Conservation (phyloP, 179 eudicot species). For the Sideroxylon spinosum region DNA sequence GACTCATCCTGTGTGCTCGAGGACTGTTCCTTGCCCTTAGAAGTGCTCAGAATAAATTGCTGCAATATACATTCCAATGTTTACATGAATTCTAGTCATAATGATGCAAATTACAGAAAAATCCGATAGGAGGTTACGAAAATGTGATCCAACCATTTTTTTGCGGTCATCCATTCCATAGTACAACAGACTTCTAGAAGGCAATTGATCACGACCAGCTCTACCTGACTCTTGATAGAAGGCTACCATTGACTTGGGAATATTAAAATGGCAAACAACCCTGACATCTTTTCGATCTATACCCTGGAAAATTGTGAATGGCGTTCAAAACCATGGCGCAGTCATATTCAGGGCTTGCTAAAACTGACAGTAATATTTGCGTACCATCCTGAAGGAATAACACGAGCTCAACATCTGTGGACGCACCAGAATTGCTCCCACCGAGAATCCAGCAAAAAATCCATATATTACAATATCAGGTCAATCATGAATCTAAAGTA, state of each 20-base stretch:
- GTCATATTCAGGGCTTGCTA: slow-evolving; percentile 1
- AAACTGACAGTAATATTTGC: slow-evolving; percentile 17
- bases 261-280: slow-evolving; percentile 84
- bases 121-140: neutral
- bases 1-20: slow-evolving; percentile 43
- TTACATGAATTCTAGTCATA: neutral
- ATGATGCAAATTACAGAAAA: slow-evolving; percentile 12
- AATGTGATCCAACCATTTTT: slow-evolving; percentile 58
- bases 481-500: slow-evolving; percentile 10
- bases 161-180: slow-evolving; percentile 85
- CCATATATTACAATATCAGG: slow-evolving; percentile 13
- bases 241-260: slow-evolving; percentile 93
- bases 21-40: slow-evolving; percentile 57
- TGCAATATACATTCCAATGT: slow-evolving; percentile 19
- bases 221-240: slow-evolving; percentile 98
- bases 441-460: slow-evolving; percentile 19
- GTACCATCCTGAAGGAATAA: slow-evolving; percentile 74
- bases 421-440: slow-evolving; percentile 44
- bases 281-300: slow-evolving; percentile 93
- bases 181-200: slow-evolving; percentile 77
- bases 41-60: slow-evolving; percentile 69
- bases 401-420: slow-evolving; percentile 30
- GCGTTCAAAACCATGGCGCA: neutral
- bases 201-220: slow-evolving; percentile 95
- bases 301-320: slow-evolving; percentile 46